A percentile compares a stretch with the other conserved stretches of the same genome.
phyloP scores from a whole-genome alignment of 1,284 basidiomycete genomes.

The Puccinia hordei region DNA sequence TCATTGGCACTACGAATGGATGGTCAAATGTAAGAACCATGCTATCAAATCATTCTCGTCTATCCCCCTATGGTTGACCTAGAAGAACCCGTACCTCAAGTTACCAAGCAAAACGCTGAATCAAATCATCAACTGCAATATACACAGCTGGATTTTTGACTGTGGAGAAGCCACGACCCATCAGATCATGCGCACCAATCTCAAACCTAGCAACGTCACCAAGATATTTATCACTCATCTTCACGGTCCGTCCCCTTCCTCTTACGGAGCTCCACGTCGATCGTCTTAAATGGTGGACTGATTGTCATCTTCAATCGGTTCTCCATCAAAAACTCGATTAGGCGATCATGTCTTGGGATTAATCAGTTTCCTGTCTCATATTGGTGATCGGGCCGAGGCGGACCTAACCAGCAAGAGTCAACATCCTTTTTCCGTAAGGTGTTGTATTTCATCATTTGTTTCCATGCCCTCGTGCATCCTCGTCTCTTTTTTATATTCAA shows the following conservation, averaged over 20 bases:
- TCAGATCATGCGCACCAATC: slow-evolving; percentile 45
- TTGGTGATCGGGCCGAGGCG: slow-evolving; percentile 41
- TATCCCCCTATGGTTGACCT: not conserved
- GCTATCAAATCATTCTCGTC: too few relatives aligned
- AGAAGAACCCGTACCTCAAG: too few relatives aligned
- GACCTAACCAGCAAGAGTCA: slow-evolving; percentile 42
- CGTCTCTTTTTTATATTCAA: too few relatives aligned
- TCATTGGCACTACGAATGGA: slow-evolving; percentile 47
- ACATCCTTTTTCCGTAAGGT: slow-evolving; percentile 49
- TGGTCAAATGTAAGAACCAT: slow-evolving; percentile 33
- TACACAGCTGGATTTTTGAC: slow-evolving; percentile 45
- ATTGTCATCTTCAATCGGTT: not conserved
- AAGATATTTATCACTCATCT: slow-evolving; percentile 51
- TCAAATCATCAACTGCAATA: not conserved
- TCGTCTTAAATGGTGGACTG: not conserved
- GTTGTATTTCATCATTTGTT: slow-evolving; percentile 27
- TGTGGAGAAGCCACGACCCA: slow-evolving; percentile 51
- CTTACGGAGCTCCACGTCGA: not conserved
- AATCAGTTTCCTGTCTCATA: slow-evolving; percentile 50
- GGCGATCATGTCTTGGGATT: slow-evolving; percentile 46
- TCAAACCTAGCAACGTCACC: slow-evolving; percentile 45
- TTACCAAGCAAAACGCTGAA: not conserved
- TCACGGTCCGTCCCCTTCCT: slow-evolving; percentile 31
- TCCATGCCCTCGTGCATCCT: not conserved
- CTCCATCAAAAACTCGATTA: not conserved